Evolutionary conservation across 352 stramenopile genomes (phyloP).

Genomic region (Elongisporangium anandrum): DNA sequence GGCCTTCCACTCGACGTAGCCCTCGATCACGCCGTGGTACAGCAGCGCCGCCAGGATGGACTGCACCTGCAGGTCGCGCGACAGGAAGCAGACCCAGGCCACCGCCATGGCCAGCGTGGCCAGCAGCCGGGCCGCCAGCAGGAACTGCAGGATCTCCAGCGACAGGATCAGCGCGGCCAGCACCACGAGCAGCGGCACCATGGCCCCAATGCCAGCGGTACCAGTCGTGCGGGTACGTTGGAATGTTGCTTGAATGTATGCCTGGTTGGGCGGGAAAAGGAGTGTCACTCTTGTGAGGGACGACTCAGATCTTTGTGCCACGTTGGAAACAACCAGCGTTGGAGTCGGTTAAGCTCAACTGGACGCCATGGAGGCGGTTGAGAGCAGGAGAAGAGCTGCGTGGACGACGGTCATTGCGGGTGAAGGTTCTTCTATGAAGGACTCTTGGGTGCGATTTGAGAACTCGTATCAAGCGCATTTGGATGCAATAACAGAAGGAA

Average conservation of each 20-base stretch:
- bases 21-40: constrained; percentile 36
- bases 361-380: no score
- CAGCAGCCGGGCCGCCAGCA: constrained; percentile 37
- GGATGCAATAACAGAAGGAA: background rate
- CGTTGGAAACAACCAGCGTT: no score
- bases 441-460: no score
- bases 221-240: background rate
- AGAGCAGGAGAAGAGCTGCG: background rate
- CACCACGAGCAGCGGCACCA: constrained; percentile 46
- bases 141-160: constrained; percentile 57
- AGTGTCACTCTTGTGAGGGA: background rate
- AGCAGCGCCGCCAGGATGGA: constrained; percentile 36
- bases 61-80: constrained; percentile 31
- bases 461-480: no score
- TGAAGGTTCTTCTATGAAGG: background rate
- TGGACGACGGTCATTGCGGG: background rate
- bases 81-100: constrained; percentile 29
- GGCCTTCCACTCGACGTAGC: constrained; percentile 23
- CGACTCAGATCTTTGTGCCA: background rate
- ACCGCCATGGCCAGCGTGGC: constrained; percentile 29
- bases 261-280: background rate
- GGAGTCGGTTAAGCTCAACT: no score
- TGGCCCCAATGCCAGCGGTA: constrained; percentile 2
- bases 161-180: constrained; percentile 36
- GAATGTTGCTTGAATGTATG: background rate